These are phyloP conservation scores for Tulasnella sp. DNA, from an alignment of 768 basidiomycete genomes.

Conservation along the genomic window DNA sequence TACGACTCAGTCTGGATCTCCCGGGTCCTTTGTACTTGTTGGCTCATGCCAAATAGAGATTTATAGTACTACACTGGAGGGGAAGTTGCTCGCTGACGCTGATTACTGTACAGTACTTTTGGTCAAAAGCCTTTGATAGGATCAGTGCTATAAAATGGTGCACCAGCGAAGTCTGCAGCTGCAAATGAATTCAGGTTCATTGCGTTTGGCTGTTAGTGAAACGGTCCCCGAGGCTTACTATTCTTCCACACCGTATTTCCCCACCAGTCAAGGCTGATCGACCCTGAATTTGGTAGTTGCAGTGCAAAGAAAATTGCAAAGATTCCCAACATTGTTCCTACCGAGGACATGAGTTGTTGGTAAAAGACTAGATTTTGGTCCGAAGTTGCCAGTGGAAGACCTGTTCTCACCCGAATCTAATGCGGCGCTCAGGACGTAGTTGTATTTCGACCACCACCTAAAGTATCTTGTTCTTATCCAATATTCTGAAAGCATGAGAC, in stretches of 20 bases:
- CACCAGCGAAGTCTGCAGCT: too few species aligned
- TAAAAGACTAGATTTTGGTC: not conserved
- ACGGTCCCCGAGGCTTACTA: not conserved
- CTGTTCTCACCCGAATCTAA: constrained; percentile 30
- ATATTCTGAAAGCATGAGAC: constrained; percentile 24
- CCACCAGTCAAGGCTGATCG: constrained; percentile 26
- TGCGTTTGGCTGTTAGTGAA: too few species aligned
- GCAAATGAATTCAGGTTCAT: too few species aligned
- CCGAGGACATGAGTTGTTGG: not conserved
- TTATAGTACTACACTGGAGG: too few species aligned
- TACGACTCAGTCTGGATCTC: too few species aligned
- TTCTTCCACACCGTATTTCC: constrained; percentile 26
- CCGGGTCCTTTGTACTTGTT: too few species aligned
- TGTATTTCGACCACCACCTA: constrained; percentile 41
- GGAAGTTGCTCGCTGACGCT: too few species aligned
- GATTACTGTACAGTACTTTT: too few species aligned
- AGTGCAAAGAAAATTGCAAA: constrained; percentile 34
- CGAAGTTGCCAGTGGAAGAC: not conserved
- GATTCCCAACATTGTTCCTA: constrained; percentile 27
- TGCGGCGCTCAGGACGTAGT: constrained; percentile 34
- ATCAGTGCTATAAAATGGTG: too few species aligned
- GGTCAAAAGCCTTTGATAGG: too few species aligned
- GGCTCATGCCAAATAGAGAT: too few species aligned
- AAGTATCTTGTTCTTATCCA: constrained; percentile 29
- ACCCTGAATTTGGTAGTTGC: constrained; percentile 26